Evolutionary conservation across 1,284 basidiomycete species (phyloP), one percentile per base, ranked within the genome.

Genomic region (Wolfiporia cocos): DNA sequence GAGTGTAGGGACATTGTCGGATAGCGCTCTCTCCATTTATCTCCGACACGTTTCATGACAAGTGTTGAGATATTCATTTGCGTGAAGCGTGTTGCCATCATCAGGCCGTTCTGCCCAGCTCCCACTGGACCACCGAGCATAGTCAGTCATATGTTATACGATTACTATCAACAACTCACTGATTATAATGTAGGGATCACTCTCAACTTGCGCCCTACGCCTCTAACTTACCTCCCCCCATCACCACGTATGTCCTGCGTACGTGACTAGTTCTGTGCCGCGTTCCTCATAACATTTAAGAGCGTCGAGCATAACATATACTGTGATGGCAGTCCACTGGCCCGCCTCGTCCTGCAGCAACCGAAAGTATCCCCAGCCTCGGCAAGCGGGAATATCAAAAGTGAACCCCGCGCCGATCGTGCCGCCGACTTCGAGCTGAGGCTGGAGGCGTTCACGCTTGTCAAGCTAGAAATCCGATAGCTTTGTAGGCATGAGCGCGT

Each of bases 21-120:
- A 53, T 80, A 78, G 10, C 76, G 65, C 22, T 65, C 62, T 22
- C 74, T 57, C 78, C 76, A 80, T 46, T 67, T 67, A 52, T 78
- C 75, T 9, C 78, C 78, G 4, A 80, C 58, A 2, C 70, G 59
- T 21, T 60, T 49, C 24, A 81, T 58, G 4, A 78, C 57, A 12
- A 81, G 55, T 0, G 69, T 55, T 2, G 64, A 59, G 5, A 80
- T 66, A 15, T 69, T 64, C 60, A 78, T 69, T 40, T 73, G 66
- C 34, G 67, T 68, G 44, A 79, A 70, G 12, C 74, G 64, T 15
- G 76, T 74, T 11, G 73, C 75, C 6, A 71, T 49, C 19, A 66
- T 67, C 11, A 81, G 58, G 1, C 76, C 78, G 11, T 66, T 71
- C 51, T 80, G 77, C 1, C 76, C 76, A 5, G 61, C 76, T 3